Evolutionary conservation across 1,139 yeast genomes (phyloP).

Genomic region (Scheffersomyces illinoinensis): DNA sequence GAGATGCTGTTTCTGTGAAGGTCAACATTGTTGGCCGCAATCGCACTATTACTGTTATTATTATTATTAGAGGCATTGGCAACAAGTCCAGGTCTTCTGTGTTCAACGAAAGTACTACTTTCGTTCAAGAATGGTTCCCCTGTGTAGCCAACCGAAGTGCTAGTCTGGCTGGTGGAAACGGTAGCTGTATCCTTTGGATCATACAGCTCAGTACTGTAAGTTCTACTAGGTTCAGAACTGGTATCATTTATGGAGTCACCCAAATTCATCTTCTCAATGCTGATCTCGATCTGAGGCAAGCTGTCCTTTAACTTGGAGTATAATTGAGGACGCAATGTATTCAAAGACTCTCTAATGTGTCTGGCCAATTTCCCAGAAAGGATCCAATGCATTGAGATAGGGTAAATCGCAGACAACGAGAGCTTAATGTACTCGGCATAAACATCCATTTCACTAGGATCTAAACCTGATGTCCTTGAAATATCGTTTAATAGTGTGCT

Average conservation of each 20-base stretch:
- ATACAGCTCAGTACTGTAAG: not conserved
- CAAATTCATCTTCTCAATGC: constrained; percentile 2
- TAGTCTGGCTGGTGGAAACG: not conserved
- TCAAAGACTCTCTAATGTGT: constrained; percentile 43
- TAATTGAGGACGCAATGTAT: constrained; percentile 28
- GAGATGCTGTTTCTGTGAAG: not conserved
- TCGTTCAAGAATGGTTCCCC: not conserved
- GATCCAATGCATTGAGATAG: constrained; percentile 50
- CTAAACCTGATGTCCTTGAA: constrained; percentile 10
- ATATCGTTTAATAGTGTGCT: constrained; percentile 4
- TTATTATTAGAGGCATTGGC: not conserved
- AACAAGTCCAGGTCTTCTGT: not conserved
- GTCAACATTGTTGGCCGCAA: not conserved
- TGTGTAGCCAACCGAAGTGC: not conserved
- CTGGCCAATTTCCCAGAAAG: constrained; percentile 46
- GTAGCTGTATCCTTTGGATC: not conserved
- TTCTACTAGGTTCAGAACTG: not conserved
- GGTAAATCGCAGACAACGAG: constrained; percentile 46
- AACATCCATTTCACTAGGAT: constrained; percentile 35
- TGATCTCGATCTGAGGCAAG: constrained; percentile 14
- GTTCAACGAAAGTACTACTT: not conserved
- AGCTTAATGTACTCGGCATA: constrained; percentile 50
- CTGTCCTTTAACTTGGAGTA: constrained; percentile 21
- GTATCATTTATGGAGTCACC: not conserved
- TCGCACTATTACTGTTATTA: not conserved